phyloP scores from a whole-genome alignment of 805 yeast genomes.

The Cyberlindnera xishuangbannaensis region DNA sequence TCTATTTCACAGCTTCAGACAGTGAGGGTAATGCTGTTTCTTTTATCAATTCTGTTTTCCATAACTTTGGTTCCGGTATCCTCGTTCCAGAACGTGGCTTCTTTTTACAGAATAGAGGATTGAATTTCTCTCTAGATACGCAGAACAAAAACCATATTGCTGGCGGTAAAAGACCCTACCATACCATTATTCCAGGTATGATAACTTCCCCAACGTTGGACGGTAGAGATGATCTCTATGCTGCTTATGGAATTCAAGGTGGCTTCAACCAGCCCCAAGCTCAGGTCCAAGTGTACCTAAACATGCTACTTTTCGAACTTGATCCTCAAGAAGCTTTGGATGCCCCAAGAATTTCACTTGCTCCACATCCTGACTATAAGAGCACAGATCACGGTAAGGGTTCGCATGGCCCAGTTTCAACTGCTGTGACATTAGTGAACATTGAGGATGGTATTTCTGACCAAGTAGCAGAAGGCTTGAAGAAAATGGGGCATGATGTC shows the following conservation, averaged over 20 bases:
- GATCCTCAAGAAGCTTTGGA: conserved; percentile 72
- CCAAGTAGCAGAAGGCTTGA: conserved; percentile 40
- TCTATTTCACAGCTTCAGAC: conserved; percentile 61
- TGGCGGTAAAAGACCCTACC: conserved; percentile 71
- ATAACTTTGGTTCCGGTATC: conserved; percentile 65
- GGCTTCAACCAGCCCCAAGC: conserved; percentile 87
- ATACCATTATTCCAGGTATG: conserved; percentile 81
- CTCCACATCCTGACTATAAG: conserved; percentile 40
- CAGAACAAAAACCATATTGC: conserved; percentile 55
- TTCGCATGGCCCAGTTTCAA: conserved; percentile 58
- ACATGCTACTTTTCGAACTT: conserved; percentile 54
- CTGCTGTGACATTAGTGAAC: conserved; percentile 51
- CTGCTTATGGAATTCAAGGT: conserved; percentile 80
- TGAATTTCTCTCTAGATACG: conserved; percentile 59
- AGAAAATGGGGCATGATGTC: conserved; percentile 53
- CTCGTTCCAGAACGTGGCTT: conserved; percentile 63
- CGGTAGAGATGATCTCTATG: conserved; percentile 45
- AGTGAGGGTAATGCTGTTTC: conserved; percentile 74
- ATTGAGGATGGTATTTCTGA: conserved; percentile 59
- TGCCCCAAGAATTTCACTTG: conserved; percentile 65
- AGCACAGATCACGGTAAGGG: conserved; percentile 50
- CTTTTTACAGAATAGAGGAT: conserved; percentile 70
- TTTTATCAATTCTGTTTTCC: conserved; percentile 70
- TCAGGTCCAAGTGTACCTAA: conserved; percentile 70
- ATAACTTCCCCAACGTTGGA: conserved; percentile 41